A percentile compares a stretch with the other conserved stretches of the same genome.
Evolutionary conservation across 768 basidiomycete species (phyloP).

Genomic region (Hebeloma cylindrosporum): DNA sequence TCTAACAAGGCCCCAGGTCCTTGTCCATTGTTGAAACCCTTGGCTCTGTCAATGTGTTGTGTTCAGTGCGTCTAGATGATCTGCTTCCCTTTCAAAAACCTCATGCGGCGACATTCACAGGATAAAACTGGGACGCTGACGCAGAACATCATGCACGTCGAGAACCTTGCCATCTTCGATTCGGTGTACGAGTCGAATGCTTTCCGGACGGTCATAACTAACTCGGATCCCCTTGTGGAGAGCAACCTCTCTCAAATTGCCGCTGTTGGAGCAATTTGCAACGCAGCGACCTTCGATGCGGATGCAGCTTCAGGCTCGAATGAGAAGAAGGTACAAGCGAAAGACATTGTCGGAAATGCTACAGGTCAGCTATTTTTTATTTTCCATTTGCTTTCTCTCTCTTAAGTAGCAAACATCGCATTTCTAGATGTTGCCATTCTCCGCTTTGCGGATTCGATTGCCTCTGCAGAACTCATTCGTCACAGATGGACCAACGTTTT

Average conservation of each 20-base stretch:
- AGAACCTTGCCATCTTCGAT: slow-evolving; percentile 42
- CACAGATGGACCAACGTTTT: slow-evolving; percentile 36
- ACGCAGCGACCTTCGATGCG: slow-evolving; percentile 45
- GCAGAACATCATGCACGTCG: slow-evolving; percentile 58
- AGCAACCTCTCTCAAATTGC: slow-evolving; percentile 31
- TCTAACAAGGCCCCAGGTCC: slow-evolving; percentile 34
- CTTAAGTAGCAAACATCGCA: not conserved
- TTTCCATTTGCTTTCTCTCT: not conserved
- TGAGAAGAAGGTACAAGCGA: slow-evolving; percentile 28
- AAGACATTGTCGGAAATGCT: slow-evolving; percentile 46
- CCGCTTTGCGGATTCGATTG: slow-evolving; percentile 42
- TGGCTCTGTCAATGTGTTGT: slow-evolving; percentile 56
- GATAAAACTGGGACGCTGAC: slow-evolving; percentile 68
- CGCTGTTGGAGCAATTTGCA: slow-evolving; percentile 50
- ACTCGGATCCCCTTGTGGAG: slow-evolving; percentile 6
- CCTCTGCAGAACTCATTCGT: slow-evolving; percentile 26
- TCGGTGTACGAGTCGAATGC: slow-evolving; percentile 29
- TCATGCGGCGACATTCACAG: slow-evolving; percentile 9
- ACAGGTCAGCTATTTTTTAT: slow-evolving; percentile 51
- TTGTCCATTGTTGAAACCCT: slow-evolving; percentile 68
- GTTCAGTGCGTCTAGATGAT: slow-evolving; percentile 30
- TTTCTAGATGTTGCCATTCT: slow-evolving; percentile 51
- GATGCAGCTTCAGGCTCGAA: slow-evolving; percentile 23
- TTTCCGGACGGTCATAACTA: slow-evolving; percentile 16
- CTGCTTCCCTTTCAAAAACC: not conserved